Conservation (phyloP, 768 basidiomycete species). For the Calocybe indica region DNA sequence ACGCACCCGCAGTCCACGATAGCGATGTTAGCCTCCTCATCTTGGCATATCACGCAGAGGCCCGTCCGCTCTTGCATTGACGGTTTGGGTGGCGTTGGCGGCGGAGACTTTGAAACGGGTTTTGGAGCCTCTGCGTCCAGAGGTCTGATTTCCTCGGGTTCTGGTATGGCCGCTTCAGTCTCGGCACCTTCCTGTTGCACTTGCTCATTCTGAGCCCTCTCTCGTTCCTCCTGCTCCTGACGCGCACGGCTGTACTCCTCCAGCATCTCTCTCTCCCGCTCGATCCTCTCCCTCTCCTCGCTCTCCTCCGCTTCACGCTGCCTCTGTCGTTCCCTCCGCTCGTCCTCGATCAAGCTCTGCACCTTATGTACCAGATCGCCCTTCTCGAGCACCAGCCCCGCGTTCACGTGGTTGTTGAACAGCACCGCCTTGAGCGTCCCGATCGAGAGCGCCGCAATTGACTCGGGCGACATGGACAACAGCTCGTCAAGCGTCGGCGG, state of each 20-base stretch:
- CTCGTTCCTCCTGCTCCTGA: constrained; percentile 22
- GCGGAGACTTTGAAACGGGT: constrained; percentile 12
- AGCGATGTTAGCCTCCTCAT: constrained; percentile 90
- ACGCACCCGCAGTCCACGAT: constrained; percentile 92
- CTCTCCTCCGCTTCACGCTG: constrained; percentile 38
- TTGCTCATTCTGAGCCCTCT: constrained; percentile 13
- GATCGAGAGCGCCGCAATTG: constrained; percentile 59
- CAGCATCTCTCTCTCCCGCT: constrained; percentile 28
- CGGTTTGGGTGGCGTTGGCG: constrained; percentile 30
- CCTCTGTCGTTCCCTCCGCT: constrained; percentile 47
- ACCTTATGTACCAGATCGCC: constrained; percentile 75
- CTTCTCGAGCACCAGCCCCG: constrained; percentile 82
- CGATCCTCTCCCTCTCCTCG: constrained; percentile 36
- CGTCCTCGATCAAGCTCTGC: constrained; percentile 54
- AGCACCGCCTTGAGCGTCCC: constrained; percentile 72
- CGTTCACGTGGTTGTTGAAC: constrained; percentile 76
- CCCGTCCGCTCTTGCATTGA: constrained; percentile 60
- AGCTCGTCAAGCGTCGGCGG: constrained; percentile 66
- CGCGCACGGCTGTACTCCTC: constrained; percentile 24
- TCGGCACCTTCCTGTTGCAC: constrained; percentile 11
- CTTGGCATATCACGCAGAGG: constrained; percentile 88
- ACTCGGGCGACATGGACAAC: constrained; percentile 51
- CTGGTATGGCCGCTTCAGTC: constrained; percentile 13
- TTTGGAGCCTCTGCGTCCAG: constrained; percentile 14
- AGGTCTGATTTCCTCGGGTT: constrained; percentile 1